Conservation (phyloP, 805 yeast genomes). For the Kluyveromyces siamensis region DNA sequence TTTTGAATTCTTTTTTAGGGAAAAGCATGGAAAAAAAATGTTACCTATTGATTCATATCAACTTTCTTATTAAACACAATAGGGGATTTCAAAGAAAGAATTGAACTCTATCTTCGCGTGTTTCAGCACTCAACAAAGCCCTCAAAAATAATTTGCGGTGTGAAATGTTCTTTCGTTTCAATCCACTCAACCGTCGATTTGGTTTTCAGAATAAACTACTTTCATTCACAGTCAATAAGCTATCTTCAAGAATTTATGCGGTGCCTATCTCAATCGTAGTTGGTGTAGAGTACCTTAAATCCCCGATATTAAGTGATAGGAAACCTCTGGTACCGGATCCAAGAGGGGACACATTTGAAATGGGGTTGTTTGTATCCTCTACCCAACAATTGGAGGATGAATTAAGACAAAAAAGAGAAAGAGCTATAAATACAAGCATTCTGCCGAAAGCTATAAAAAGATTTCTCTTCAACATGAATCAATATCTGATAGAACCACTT, state of each 20-base stretch:
- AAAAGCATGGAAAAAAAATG: too few species aligned
- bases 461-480: conserved; percentile 38
- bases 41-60: too few species aligned
- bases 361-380: conserved; percentile 53
- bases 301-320: not conserved
- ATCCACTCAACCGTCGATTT: not conserved
- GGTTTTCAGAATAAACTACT: not conserved
- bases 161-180: not conserved
- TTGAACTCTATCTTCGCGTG: too few species aligned
- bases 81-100: too few species aligned
- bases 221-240: not conserved
- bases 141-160: too few species aligned
- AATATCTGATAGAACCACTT: conserved; percentile 59
- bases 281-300: not conserved
- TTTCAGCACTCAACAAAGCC: too few species aligned
- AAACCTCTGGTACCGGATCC: conserved; percentile 30
- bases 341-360: conserved; percentile 57
- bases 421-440: conserved; percentile 12
- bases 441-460: conserved; percentile 28
- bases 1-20: too few species aligned
- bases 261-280: not conserved
- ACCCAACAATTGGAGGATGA: conserved; percentile 43
- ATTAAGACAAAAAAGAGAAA: conserved; percentile 27
- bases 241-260: not conserved
- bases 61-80: too few species aligned